Percentiles rank a stretch among this genome's conserved stretches.
These are phyloP conservation scores for Kodamaea sagamina DNA, from an alignment of 805 yeast genomes.

Conservation along the genomic window DNA sequence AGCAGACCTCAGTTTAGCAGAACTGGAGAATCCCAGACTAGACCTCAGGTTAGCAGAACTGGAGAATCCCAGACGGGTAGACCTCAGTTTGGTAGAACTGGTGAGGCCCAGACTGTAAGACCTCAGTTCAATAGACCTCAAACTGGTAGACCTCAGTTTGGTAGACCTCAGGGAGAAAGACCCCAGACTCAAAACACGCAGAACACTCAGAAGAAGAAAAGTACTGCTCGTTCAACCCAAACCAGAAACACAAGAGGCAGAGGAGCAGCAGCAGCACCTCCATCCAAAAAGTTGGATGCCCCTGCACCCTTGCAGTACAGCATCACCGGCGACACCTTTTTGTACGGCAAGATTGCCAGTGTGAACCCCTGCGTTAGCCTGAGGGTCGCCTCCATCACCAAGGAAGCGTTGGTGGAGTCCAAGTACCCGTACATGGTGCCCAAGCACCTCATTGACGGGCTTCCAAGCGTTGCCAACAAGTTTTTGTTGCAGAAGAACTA, in stretches of 20 bases:
- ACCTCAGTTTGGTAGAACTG: background rate
- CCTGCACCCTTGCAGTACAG: slow-evolving; percentile 21
- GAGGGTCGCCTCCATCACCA: slow-evolving; percentile 43
- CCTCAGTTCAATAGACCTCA: no score
- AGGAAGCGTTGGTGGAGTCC: slow-evolving; percentile 38
- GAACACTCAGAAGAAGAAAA: no score
- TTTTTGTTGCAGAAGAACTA: slow-evolving; percentile 36
- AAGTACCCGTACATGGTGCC: slow-evolving; percentile 42
- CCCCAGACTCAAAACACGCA: no score
- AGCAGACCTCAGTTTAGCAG: background rate
- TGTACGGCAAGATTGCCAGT: slow-evolving; percentile 40
- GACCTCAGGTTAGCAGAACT: no score
- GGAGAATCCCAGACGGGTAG: no score
- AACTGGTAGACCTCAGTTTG: no score
- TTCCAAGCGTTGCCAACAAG: slow-evolving; percentile 20
- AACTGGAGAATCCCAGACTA: background rate
- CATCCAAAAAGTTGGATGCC: slow-evolving; percentile 9
- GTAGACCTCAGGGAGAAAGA: no score
- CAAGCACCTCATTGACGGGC: slow-evolving; percentile 15
- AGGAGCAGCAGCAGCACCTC: background rate
- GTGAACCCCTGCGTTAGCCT: slow-evolving; percentile 29
- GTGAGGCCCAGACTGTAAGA: no score
- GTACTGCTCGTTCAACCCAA: no score
- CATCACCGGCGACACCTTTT: slow-evolving; percentile 31
- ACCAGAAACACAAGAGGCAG: background rate